Evolutionary conservation across 1,284 basidiomycete genomes (phyloP).

Genomic region (Melanopsichium pennsylvanicum): DNA sequence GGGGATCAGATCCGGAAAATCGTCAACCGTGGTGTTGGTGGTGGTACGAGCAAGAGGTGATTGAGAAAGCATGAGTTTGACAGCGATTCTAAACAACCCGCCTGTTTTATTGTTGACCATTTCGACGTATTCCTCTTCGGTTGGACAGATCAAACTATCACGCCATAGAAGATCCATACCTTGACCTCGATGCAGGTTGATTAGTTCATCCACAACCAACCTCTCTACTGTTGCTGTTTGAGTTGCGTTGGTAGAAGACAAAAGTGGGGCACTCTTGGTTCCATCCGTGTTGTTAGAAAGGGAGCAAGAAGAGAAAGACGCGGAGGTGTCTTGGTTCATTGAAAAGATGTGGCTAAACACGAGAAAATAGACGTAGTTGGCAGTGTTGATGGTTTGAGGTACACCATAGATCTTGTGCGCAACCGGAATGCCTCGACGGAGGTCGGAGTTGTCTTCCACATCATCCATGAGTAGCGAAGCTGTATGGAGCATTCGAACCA

Average conservation of each 20-base stretch:
- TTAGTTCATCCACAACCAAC: constrained; percentile 72
- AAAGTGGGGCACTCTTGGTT: not conserved
- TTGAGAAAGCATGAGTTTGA: constrained; percentile 92
- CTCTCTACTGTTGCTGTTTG: constrained; percentile 34
- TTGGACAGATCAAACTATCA: constrained; percentile 88
- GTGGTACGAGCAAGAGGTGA: constrained; percentile 3
- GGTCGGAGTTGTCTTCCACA: constrained; percentile 92
- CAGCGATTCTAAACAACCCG: constrained; percentile 87
- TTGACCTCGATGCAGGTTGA: constrained; percentile 92
- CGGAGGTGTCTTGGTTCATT: constrained; percentile 76
- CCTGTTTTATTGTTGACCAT: constrained; percentile 99
- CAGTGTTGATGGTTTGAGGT: constrained; percentile 95
- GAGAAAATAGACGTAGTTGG: constrained; percentile 93
- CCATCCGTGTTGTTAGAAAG: constrained; percentile 27
- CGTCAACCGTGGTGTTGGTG: no score
- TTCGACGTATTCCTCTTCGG: constrained; percentile 89
- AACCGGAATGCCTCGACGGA: constrained; percentile 85
- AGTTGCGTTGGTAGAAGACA: no score
- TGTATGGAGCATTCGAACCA: constrained; percentile 93
- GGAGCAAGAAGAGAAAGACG: not conserved
- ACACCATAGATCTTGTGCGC: constrained; percentile 94
- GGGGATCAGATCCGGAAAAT: constrained; percentile 70
- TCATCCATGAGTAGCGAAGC: constrained; percentile 95
- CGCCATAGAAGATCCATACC: constrained; percentile 95
- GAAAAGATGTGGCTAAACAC: constrained; percentile 68